Conservation (phyloP, 106 monocot species). For the Cymbidium sinense region DNA sequence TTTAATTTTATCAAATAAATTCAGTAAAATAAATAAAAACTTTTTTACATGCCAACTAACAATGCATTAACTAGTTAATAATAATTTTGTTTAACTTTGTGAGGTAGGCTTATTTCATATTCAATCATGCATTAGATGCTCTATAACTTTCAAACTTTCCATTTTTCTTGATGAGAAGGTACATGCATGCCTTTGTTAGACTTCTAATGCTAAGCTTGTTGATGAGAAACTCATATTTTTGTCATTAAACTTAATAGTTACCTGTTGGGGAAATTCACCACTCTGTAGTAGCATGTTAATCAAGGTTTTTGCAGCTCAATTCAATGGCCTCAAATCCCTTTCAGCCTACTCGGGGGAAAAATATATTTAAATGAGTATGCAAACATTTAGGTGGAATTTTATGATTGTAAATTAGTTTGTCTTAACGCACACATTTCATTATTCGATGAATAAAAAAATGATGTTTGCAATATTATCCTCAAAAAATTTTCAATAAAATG, state of each 20-base stretch:
- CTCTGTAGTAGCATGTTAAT: conserved; percentile 39
- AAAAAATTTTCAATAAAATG: neutral
- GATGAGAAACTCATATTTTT: neutral
- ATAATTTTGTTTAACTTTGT: no score
- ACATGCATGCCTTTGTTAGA: no score
- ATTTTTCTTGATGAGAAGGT: no score
- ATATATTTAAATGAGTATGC: neutral
- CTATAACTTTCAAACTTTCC: no score
- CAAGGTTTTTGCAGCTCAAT: conserved; percentile 39
- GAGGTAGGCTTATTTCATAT: no score
- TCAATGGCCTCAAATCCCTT: conserved; percentile 42
- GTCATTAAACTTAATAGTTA: conserved; percentile 4
- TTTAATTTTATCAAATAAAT: no score
- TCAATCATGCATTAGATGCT: no score
- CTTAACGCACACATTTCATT: no score
- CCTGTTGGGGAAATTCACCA: conserved; percentile 65
- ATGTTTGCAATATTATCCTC: neutral
- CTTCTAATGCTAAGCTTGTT: neutral
- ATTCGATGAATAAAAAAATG: neutral
- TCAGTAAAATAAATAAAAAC: no score
- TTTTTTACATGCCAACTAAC: no score
- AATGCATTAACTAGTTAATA: no score
- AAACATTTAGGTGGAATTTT: neutral
- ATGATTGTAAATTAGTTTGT: no score
- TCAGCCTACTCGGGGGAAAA: conserved; percentile 23